A percentile compares a stretch with the other conserved stretches of the same genome.
Conservation (phyloP, 495 filamentous ascomycete genomes). For the Podospora pseudopauciseta region DNA sequence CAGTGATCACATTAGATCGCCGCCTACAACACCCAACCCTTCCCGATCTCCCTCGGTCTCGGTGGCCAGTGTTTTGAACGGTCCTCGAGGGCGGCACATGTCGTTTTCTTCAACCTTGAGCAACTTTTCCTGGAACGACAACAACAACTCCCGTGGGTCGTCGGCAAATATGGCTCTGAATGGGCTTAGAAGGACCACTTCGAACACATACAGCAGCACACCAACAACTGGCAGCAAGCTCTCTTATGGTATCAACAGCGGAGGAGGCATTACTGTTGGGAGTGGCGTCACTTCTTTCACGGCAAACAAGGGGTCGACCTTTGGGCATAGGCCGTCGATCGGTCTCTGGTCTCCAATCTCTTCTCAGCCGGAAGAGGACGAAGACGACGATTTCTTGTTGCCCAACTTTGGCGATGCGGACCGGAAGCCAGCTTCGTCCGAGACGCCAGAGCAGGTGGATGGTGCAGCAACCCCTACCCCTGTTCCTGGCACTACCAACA, state of each 20-base stretch:
- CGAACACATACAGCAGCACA: conserved; percentile 4
- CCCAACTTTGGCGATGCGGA: conserved; percentile 40
- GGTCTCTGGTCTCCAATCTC: conserved; percentile 38
- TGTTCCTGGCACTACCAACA: not conserved
- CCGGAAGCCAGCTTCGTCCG: conserved; percentile 16
- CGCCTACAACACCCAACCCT: conserved; percentile 34
- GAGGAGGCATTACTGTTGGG: conserved; percentile 33
- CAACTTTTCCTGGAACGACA: conserved; percentile 33
- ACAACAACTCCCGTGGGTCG: conserved; percentile 25
- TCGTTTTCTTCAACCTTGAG: conserved; percentile 29
- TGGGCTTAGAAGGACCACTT: conserved; percentile 31
- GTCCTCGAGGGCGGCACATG: conserved; percentile 26
- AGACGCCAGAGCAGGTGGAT: not conserved
- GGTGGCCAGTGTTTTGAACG: conserved; percentile 16
- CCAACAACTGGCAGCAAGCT: conserved; percentile 5
- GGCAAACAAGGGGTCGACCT: conserved; percentile 20
- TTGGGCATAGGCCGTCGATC: conserved; percentile 27
- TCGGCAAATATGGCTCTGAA: conserved; percentile 34
- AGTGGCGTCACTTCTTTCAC: conserved; percentile 35
- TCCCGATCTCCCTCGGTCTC: conserved; percentile 27
- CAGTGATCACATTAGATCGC: conserved; percentile 70
- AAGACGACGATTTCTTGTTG: conserved; percentile 44
- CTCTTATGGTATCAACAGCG: conserved; percentile 14
- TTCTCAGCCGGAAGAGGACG: conserved; percentile 30
- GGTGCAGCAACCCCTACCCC: not conserved